Evolutionary conservation across 164 flowering plant species (phyloP).

Genomic region (Nymphaea colorata): DNA sequence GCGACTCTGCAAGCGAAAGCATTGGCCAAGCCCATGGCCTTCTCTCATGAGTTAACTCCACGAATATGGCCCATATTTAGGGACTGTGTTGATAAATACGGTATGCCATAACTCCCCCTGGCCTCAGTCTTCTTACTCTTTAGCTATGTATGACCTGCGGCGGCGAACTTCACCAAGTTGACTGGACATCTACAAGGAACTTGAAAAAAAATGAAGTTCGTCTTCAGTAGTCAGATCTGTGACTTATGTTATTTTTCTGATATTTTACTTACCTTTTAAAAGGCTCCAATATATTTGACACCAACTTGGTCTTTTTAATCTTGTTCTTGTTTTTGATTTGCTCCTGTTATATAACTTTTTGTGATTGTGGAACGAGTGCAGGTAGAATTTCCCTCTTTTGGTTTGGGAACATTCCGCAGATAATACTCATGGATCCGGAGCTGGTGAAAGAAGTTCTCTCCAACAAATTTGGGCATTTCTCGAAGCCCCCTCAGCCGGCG

Average conservation of each 20-base stretch:
- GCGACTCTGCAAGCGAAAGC: slow-evolving; percentile 1
- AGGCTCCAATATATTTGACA: neutral
- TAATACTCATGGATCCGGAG: slow-evolving; percentile 8
- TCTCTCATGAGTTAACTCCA: slow-evolving; percentile 12
- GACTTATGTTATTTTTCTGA: too few relatives aligned
- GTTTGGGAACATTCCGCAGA: slow-evolving; percentile 6
- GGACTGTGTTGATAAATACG: slow-evolving; percentile 3
- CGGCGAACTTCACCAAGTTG: too few relatives aligned
- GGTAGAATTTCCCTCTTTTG: slow-evolving; percentile 5
- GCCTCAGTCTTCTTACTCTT: too few relatives aligned
- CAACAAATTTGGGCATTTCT: slow-evolving; percentile 9
- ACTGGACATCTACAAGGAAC: too few relatives aligned
- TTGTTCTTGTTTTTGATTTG: too few relatives aligned
- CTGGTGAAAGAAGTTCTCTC: slow-evolving; percentile 7
- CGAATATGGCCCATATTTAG: slow-evolving; percentile 7
- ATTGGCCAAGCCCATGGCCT: slow-evolving; percentile 7
- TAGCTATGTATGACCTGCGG: too few relatives aligned
- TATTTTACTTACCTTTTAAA: too few relatives aligned
- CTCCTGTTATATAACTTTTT: too few relatives aligned
- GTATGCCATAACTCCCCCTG: neutral
- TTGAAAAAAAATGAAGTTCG: too few relatives aligned
- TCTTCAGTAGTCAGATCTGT: too few relatives aligned
- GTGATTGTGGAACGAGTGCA: neutral
- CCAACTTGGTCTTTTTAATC: too few relatives aligned
- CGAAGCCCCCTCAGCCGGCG: slow-evolving; percentile 1